Evolutionary conservation across 306 rosid species (phyloP).

Genomic region (Clitoria ternatea): DNA sequence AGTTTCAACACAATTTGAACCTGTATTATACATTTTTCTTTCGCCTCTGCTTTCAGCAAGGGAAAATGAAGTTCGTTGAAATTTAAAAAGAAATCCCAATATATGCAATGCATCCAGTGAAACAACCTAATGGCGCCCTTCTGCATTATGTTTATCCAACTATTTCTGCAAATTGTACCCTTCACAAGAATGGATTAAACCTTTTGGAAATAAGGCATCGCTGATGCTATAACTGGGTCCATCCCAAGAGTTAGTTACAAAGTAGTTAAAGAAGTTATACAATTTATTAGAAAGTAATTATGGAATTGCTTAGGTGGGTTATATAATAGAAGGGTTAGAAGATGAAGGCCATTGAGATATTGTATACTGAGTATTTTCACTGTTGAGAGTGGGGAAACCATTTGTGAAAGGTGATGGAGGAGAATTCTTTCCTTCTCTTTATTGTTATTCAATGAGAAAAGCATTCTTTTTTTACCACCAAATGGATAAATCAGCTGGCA

Average conservation of each 20-base stretch:
- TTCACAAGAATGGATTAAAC: neutral
- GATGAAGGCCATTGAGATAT: neutral
- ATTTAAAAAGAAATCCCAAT: neutral
- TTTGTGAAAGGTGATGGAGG: too few relatives aligned
- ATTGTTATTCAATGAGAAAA: neutral
- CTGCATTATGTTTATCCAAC: neutral
- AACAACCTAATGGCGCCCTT: neutral
- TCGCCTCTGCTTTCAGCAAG: neutral
- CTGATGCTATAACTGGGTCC: neutral
- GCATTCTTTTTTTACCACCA: too few relatives aligned
- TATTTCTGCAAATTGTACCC: neutral
- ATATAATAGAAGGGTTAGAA: neutral
- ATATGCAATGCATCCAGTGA: neutral
- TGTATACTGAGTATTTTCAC: neutral
- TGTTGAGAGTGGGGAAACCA: neutral
- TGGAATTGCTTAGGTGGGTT: neutral
- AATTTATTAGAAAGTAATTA: neutral
- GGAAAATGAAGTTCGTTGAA: neutral
- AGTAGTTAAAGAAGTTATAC: neutral
- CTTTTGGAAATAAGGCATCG: neutral
- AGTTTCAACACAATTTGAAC: neutral
- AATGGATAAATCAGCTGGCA: too few relatives aligned
- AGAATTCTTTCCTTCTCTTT: neutral
- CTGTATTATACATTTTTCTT: neutral
- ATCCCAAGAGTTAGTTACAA: neutral